Percentiles rank a stretch among this genome's conserved stretches.
These are phyloP conservation scores for Cerrena zonata DNA, from an alignment of 1,284 basidiomycete species.

Conservation along the genomic window DNA sequence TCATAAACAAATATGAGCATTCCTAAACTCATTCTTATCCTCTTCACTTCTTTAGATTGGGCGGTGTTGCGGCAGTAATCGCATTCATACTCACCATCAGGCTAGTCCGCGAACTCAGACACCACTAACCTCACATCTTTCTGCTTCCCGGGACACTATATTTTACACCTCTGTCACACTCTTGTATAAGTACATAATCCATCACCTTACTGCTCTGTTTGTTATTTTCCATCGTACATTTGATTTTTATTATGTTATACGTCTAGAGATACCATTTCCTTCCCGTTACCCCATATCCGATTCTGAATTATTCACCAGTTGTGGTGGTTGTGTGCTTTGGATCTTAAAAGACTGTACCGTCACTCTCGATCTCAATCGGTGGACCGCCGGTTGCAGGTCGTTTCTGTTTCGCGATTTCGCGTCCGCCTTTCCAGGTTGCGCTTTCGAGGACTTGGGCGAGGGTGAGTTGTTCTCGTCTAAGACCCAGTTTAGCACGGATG, in stretches of 20 bases:
- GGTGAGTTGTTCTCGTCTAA: constrained; percentile 47
- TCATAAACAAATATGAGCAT: constrained; percentile 3
- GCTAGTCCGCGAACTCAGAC: constrained; percentile 54
- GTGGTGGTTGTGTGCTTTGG: neutral
- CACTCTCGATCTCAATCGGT: constrained; percentile 82
- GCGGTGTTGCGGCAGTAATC: constrained; percentile 65
- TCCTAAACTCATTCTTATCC: constrained; percentile 4
- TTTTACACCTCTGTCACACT: constrained; percentile 1
- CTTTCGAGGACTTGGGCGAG: constrained; percentile 88
- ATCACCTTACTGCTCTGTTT: neutral
- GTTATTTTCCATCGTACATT: neutral
- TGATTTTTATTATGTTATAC: too few species aligned
- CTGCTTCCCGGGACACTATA: neutral
- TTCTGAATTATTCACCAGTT: neutral
- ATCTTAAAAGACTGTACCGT: constrained; percentile 74
- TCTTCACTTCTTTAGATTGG: constrained; percentile 43
- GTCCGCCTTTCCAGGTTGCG: constrained; percentile 92
- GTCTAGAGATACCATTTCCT: neutral
- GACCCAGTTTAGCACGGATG: constrained; percentile 56
- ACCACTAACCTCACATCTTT: constrained; percentile 28
- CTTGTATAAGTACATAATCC: constrained; percentile 4
- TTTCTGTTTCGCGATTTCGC: constrained; percentile 81
- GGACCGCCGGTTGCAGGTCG: constrained; percentile 74
- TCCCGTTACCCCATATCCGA: neutral
- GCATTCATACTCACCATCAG: constrained; percentile 68